phyloP scores from a whole-genome alignment of 1,284 basidiomycete species.

The Cutaneotrichosporon spelunceum region DNA sequence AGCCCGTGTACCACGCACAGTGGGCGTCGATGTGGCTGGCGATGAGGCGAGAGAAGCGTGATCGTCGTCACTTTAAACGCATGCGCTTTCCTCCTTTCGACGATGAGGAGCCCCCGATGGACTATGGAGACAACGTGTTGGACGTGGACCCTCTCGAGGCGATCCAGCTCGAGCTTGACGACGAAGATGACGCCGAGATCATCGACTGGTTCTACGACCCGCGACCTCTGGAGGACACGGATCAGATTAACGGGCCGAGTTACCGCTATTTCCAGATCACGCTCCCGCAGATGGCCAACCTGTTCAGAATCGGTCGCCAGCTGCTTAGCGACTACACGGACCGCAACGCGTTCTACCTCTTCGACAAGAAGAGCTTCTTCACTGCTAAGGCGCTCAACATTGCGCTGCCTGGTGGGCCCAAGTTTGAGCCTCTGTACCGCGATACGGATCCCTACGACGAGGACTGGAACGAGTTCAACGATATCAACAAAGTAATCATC shows the following conservation, averaged over 20 bases:
- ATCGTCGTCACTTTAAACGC: slow-evolving; percentile 98
- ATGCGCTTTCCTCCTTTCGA: slow-evolving; percentile 99
- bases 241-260: slow-evolving; percentile 83
- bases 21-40: slow-evolving; percentile 99
- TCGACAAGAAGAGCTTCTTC: slow-evolving; percentile 98
- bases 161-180: slow-evolving; percentile 93
- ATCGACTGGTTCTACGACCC: slow-evolving; percentile 99
- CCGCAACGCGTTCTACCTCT: slow-evolving; percentile 83
- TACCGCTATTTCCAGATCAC: slow-evolving; percentile 92
- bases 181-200: slow-evolving; percentile 90
- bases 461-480: slow-evolving; percentile 99
- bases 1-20: slow-evolving; percentile 97
- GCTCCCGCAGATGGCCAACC: slow-evolving; percentile 90
- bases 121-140: slow-evolving; percentile 97
- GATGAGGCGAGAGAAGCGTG: slow-evolving; percentile 97
- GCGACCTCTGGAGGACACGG: slow-evolving; percentile 85
- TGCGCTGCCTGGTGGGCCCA: slow-evolving; percentile 97
- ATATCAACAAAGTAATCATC: slow-evolving; percentile 99
- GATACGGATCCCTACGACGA: slow-evolving; percentile 98
- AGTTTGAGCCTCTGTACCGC: slow-evolving; percentile 85
- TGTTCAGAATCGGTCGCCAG: slow-evolving; percentile 92
- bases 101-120: slow-evolving; percentile 96
- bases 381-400: slow-evolving; percentile 97
- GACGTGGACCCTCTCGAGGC: slow-evolving; percentile 98
- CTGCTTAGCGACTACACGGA: slow-evolving; percentile 90